phyloP scores from a whole-genome alignment of 139 green algal genomes.

The Tetradesmus obliquus region DNA sequence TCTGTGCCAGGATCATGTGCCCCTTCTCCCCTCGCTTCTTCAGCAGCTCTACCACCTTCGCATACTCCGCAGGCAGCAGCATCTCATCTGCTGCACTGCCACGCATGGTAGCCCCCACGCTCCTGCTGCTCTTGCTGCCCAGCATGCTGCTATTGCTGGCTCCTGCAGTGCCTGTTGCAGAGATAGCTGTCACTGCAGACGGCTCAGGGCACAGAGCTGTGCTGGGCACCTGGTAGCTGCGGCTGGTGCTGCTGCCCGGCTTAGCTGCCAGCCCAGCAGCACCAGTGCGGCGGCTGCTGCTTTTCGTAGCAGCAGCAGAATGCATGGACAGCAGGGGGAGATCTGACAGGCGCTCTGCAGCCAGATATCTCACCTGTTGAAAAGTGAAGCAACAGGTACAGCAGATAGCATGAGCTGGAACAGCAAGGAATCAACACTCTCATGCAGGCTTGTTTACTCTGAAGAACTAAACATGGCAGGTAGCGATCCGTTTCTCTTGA shows the following conservation, averaged over 20 bases:
- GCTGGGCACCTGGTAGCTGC: neutral
- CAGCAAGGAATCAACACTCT: neutral
- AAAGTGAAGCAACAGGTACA: too few species aligned
- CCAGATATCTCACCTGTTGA: neutral
- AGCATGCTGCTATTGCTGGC: too few species aligned
- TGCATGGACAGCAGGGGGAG: neutral
- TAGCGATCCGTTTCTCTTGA: too few species aligned
- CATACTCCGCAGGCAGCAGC: slow-evolving; percentile 63
- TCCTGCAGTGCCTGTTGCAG: neutral
- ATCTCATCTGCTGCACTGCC: slow-evolving; percentile 47
- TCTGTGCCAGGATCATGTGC: slow-evolving; percentile 62
- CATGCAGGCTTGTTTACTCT: neutral
- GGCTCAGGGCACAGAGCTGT: neutral
- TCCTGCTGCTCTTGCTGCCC: neutral
- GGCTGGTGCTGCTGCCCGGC: neutral
- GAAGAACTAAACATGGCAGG: neutral
- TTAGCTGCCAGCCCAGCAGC: neutral
- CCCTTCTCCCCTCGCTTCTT: slow-evolving; percentile 69
- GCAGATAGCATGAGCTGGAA: neutral
- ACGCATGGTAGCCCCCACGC: neutral
- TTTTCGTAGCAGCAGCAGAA: neutral
- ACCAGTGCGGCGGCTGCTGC: too few species aligned
- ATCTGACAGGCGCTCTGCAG: neutral
- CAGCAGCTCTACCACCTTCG: slow-evolving; percentile 68
- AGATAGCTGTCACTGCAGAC: neutral